phyloP scores from a whole-genome alignment of 176 grass and related monocot genomes.

The Bolboschoenus planiculmis region DNA sequence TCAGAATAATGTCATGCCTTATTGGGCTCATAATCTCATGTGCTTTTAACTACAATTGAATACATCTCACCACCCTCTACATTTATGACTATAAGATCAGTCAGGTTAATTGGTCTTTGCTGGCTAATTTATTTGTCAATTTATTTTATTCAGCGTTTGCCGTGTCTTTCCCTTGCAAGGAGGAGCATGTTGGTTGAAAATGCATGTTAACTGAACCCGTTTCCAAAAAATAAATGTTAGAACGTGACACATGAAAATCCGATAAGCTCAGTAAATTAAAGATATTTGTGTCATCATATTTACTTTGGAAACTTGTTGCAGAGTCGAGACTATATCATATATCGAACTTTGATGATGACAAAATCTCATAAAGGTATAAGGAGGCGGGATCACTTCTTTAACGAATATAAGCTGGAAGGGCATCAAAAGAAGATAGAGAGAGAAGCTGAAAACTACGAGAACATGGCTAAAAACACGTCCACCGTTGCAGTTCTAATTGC shows the following conservation, averaged over 20 bases:
- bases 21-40: background rate
- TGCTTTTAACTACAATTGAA: background rate
- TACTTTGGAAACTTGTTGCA: background rate
- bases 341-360: background rate
- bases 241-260: no score
- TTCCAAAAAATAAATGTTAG: no score
- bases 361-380: no score
- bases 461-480: background rate
- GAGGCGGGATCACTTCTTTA: background rate
- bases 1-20: no score
- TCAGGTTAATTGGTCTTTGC: background rate
- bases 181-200: no score
- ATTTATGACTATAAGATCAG: background rate
- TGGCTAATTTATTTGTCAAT: background rate
- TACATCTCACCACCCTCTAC: background rate
- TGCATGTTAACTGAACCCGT: no score
- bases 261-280: no score
- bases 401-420: background rate
- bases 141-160: no score
- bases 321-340: background rate
- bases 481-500: background rate
- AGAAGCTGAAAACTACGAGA: background rate
- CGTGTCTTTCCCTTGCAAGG: no score
- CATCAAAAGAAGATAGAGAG: background rate
- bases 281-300: background rate